Evolutionary conservation across 2,329 filamentous ascomycete genomes (phyloP).

Genomic region (Penicillium capsulatum): DNA sequence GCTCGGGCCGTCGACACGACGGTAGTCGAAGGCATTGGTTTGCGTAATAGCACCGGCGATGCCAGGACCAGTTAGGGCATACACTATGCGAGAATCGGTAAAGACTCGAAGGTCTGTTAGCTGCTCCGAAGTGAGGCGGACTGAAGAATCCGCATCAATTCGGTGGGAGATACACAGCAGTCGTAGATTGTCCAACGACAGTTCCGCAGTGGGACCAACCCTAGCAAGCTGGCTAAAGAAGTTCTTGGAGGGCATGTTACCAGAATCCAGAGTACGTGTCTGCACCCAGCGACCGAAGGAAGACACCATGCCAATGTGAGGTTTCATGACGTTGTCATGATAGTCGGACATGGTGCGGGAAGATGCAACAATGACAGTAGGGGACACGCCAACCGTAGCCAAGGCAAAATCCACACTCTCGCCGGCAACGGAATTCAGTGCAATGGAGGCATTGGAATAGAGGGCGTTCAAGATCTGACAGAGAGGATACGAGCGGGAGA

Average conservation of each 20-base stretch:
- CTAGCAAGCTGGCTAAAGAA: constrained; percentile 50
- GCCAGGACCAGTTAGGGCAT: constrained; percentile 73
- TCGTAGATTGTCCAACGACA: constrained; percentile 64
- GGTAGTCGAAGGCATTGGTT: constrained; percentile 83
- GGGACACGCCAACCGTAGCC: constrained; percentile 69
- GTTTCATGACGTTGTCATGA: constrained; percentile 59
- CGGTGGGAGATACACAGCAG: constrained; percentile 76
- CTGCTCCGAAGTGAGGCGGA: constrained; percentile 62
- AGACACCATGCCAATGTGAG: constrained; percentile 60
- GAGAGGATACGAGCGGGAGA: constrained; percentile 75
- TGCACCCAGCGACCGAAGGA: constrained; percentile 68
- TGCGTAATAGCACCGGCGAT: constrained; percentile 90
- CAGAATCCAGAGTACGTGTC: constrained; percentile 64
- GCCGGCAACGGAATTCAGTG: constrained; percentile 82
- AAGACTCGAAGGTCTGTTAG: constrained; percentile 80
- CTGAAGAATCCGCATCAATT: constrained; percentile 56
- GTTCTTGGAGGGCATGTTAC: constrained; percentile 67
- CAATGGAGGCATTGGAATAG: constrained; percentile 77
- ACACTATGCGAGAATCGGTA: constrained; percentile 73
- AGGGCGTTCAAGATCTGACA: constrained; percentile 76
- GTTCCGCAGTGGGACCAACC: constrained; percentile 38
- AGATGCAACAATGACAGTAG: constrained; percentile 76
- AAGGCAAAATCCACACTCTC: constrained; percentile 65
- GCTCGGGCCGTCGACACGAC: constrained; percentile 47
- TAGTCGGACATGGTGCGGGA: constrained; percentile 67